Percentiles rank a stretch among this genome's conserved stretches.
Evolutionary conservation across 371 early-diverging fungal species (phyloP).

Genomic region (Sporodiniella umbellata): DNA sequence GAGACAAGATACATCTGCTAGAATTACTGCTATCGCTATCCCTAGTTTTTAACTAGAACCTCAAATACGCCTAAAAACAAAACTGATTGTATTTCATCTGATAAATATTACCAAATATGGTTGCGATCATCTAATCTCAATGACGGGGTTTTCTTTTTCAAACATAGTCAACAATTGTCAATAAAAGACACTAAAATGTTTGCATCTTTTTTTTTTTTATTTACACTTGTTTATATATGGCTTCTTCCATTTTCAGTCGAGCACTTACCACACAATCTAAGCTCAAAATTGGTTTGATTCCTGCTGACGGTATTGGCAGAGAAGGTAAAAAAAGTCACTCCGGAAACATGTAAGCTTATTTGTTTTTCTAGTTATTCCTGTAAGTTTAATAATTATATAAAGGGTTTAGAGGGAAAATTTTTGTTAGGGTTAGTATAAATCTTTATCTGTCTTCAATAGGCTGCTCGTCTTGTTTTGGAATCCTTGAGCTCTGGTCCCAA

Average conservation of each 20-base stretch:
- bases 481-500: slow-evolving; percentile 59
- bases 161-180: too few species aligned
- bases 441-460: too few species aligned
- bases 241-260: slow-evolving; percentile 48
- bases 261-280: slow-evolving; percentile 51
- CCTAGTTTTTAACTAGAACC: too few species aligned
- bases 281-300: slow-evolving; percentile 87
- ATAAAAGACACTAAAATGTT: slow-evolving; percentile 5
- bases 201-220: background rate
- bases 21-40: too few species aligned
- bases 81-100: slow-evolving; percentile 5
- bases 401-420: too few species aligned
- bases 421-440: too few species aligned
- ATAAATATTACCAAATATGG: slow-evolving; percentile 18
- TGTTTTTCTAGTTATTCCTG: slow-evolving; percentile 22
- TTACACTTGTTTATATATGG: slow-evolving; percentile 29
- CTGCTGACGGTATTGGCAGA: slow-evolving; percentile 93
- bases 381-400: too few species aligned
- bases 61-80: too few species aligned
- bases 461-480: slow-evolving; percentile 84
- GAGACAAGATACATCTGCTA: too few species aligned
- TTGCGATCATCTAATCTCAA: slow-evolving; percentile 24
- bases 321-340: slow-evolving; percentile 54
- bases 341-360: background rate
- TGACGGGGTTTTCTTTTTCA: slow-evolving; percentile 17